These are phyloP conservation scores for Nitzschia inconspicua DNA, from an alignment of 108 stramenopile species.

Conservation along the genomic window DNA sequence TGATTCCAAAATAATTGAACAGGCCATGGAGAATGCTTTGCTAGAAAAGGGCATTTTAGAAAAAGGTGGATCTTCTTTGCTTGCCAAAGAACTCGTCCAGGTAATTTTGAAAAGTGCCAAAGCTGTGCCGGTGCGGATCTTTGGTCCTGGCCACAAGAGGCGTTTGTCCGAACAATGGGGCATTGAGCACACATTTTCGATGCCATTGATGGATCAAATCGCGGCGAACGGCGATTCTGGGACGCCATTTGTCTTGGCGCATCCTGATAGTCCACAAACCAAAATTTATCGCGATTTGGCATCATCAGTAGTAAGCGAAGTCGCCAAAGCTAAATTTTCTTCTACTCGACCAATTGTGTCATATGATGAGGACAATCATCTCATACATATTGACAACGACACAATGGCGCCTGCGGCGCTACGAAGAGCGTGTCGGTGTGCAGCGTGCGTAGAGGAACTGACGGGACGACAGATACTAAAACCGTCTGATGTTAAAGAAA, in stretches of 20 bases:
- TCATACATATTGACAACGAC: conserved; percentile 38
- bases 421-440: conserved; percentile 81
- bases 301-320: conserved; percentile 61
- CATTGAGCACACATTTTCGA: conserved; percentile 74
- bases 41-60: conserved; percentile 23
- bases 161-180: conserved; percentile 83
- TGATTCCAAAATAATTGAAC: conserved; percentile 36
- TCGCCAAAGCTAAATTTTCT: conserved; percentile 68
- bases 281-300: conserved; percentile 65
- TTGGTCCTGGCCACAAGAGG: conserved; percentile 73
- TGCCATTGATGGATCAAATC: conserved; percentile 75
- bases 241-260: conserved; percentile 63
- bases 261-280: conserved; percentile 68
- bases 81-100: conserved; percentile 45
- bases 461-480: conserved; percentile 83
- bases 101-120: conserved; percentile 40
- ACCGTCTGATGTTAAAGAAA: conserved; percentile 53
- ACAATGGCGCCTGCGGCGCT: conserved; percentile 57
- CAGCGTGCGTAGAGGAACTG: conserved; percentile 87
- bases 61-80: not conserved
- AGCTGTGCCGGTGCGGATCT: conserved; percentile 57
- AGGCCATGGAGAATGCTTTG: conserved; percentile 34
- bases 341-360: conserved; percentile 39
- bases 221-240: conserved; percentile 82
- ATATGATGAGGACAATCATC: conserved; percentile 42